Percentiles rank a stretch among this genome's conserved stretches.
Conservation (phyloP, 345 rosid genomes). For the Acer yangbiense region DNA sequence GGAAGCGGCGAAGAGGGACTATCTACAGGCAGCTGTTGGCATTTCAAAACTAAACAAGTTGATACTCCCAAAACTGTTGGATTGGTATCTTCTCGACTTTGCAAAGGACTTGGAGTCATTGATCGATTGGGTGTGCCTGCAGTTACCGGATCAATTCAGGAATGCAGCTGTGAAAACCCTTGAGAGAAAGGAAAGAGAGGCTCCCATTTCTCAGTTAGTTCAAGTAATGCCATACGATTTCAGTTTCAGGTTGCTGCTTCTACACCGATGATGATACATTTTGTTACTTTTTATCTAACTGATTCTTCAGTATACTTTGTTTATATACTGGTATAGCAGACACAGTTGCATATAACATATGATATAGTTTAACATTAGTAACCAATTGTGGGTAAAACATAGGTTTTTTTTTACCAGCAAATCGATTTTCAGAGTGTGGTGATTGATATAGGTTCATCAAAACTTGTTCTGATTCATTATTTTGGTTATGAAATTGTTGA, state of each 20-base stretch:
- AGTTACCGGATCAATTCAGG: constrained; percentile 66
- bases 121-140: constrained; percentile 86
- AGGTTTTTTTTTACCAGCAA: background rate
- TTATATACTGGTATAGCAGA: constrained; percentile 17
- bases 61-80: constrained; percentile 78
- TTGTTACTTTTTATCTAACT: constrained; percentile 16
- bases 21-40: constrained; percentile 78
- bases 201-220: constrained; percentile 49
- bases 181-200: constrained; percentile 46
- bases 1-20: constrained; percentile 78
- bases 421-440: constrained; percentile 4
- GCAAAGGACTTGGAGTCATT: constrained; percentile 83
- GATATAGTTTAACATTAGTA: constrained; percentile 1
- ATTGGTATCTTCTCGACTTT: constrained; percentile 89
- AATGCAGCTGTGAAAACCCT: constrained; percentile 59
- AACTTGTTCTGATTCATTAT: background rate
- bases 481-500: background rate
- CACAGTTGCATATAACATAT: constrained; percentile 5
- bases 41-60: constrained; percentile 68
- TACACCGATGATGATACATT: constrained; percentile 36
- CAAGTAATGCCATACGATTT: constrained; percentile 85
- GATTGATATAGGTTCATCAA: background rate
- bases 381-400: background rate
- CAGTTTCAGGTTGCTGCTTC: constrained; percentile 63
- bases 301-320: background rate